Evolutionary conservation across 2,329 filamentous ascomycete species (phyloP).

Genomic region (Clathrospora elynae): DNA sequence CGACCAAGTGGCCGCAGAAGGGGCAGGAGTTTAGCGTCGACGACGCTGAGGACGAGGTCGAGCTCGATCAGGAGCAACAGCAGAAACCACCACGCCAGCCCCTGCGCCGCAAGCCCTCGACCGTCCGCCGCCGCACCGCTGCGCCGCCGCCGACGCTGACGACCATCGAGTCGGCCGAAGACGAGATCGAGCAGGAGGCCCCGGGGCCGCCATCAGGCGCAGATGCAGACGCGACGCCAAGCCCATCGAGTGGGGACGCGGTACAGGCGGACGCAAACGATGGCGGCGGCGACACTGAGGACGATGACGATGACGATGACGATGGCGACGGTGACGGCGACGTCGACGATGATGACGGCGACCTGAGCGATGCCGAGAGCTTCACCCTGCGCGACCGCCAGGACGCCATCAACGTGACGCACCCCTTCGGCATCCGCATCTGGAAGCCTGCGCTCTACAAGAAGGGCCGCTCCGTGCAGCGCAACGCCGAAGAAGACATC

Average conservation of each 20-base stretch:
- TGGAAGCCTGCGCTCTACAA: slow-evolving; percentile 99
- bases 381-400: slow-evolving; percentile 97
- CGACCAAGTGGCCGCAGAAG: slow-evolving; percentile 74
- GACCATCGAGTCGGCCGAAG: slow-evolving; percentile 56
- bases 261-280: slow-evolving; percentile 46
- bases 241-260: slow-evolving; percentile 49
- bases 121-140: slow-evolving; percentile 56
- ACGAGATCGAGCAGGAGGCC: slow-evolving; percentile 50
- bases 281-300: slow-evolving; percentile 61
- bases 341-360: slow-evolving; percentile 67
- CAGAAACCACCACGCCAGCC: slow-evolving; percentile 41
- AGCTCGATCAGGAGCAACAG: slow-evolving; percentile 62
- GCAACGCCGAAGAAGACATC: slow-evolving; percentile 94
- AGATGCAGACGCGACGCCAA: slow-evolving; percentile 32
- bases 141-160: slow-evolving; percentile 54
- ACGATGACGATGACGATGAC: slow-evolving; percentile 75
- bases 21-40: slow-evolving; percentile 90
- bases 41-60: slow-evolving; percentile 81
- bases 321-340: slow-evolving; percentile 76
- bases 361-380: slow-evolving; percentile 90
- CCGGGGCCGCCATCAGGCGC: slow-evolving; percentile 29
- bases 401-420: slow-evolving; percentile 96
- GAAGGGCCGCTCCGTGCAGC: slow-evolving; percentile 93
- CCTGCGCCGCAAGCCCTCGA: slow-evolving; percentile 58
- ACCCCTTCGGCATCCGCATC: slow-evolving; percentile 97